These are phyloP conservation scores for Ambrosiella cleistominuta DNA, from an alignment of 2,329 filamentous ascomycete species.

Conservation along the genomic window DNA sequence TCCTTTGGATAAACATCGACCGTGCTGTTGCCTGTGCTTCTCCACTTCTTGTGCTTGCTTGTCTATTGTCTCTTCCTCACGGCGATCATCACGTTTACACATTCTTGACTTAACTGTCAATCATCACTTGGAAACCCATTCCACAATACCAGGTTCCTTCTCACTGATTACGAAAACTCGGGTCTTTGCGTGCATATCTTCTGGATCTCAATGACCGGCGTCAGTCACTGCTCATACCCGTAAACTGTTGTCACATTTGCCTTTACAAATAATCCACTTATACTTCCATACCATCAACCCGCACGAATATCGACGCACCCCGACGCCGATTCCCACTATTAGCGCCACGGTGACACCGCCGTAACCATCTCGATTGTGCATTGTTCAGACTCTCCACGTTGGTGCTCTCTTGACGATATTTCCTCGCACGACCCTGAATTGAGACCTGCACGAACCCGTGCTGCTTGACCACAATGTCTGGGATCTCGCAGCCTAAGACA, in stretches of 20 bases:
- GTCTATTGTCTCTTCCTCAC: not conserved
- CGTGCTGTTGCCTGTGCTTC: not conserved
- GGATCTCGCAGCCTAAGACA: constrained; percentile 4
- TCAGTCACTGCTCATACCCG: no score
- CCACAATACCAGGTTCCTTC: no score
- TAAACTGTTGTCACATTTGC: not conserved
- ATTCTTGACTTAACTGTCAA: no score
- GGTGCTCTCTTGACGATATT: not conserved
- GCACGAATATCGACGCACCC: not conserved
- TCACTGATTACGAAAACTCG: no score
- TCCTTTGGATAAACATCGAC: not conserved
- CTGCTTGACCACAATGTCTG: constrained; percentile 2
- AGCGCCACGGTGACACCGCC: not conserved
- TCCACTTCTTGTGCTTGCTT: not conserved
- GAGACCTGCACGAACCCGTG: not conserved
- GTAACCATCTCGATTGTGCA: not conserved
- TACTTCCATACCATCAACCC: not conserved
- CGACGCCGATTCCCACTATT: not conserved
- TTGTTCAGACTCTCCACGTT: not conserved
- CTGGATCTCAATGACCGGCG: no score
- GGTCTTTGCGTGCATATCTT: no score
- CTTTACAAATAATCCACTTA: not conserved
- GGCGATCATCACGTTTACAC: not conserved
- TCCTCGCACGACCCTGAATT: not conserved
- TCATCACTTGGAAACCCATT: no score